Conservation (phyloP, 768 basidiomycete species). For the Xanthoconium purpureum region DNA sequence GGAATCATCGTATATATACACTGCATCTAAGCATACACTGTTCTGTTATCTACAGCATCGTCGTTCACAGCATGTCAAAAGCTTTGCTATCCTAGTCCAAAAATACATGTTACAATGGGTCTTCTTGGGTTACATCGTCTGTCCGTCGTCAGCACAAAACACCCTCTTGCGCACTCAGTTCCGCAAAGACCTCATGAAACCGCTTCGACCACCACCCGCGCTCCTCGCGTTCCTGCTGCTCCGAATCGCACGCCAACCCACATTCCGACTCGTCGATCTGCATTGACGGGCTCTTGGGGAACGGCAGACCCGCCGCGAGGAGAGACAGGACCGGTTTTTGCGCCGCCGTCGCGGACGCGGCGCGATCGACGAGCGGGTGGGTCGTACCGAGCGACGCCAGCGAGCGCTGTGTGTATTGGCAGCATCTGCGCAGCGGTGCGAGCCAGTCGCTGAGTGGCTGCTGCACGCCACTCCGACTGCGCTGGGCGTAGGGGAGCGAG, state of each 20-base stretch:
- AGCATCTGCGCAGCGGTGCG: constrained; percentile 51
- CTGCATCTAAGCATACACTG: not conserved
- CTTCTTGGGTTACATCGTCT: not conserved
- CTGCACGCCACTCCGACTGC: not conserved
- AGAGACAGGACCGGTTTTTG: constrained; percentile 38
- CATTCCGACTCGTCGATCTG: constrained; percentile 42
- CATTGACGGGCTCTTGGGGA: constrained; percentile 73
- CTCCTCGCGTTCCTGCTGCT: constrained; percentile 58
- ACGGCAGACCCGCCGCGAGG: constrained; percentile 46
- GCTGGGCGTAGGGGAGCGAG: constrained; percentile 26
- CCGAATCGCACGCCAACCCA: constrained; percentile 23
- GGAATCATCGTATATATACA: not conserved
- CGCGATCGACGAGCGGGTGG: constrained; percentile 25
- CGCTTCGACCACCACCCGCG: constrained; percentile 71
- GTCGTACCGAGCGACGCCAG: constrained; percentile 35
- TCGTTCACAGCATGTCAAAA: constrained; percentile 1
- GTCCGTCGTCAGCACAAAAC: not conserved
- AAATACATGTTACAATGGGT: not conserved
- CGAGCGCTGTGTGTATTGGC: constrained; percentile 44
- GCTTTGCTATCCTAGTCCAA: not conserved
- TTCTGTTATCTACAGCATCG: constrained; percentile 5
- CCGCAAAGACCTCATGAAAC: constrained; percentile 60
- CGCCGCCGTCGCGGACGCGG: constrained; percentile 27
- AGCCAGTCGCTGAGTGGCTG: constrained; percentile 37
- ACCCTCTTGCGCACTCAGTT: constrained; percentile 40